Percentiles rank a stretch among this genome's conserved stretches.
Evolutionary conservation across 768 basidiomycete genomes (phyloP).

Genomic region (Calocybe indica): DNA sequence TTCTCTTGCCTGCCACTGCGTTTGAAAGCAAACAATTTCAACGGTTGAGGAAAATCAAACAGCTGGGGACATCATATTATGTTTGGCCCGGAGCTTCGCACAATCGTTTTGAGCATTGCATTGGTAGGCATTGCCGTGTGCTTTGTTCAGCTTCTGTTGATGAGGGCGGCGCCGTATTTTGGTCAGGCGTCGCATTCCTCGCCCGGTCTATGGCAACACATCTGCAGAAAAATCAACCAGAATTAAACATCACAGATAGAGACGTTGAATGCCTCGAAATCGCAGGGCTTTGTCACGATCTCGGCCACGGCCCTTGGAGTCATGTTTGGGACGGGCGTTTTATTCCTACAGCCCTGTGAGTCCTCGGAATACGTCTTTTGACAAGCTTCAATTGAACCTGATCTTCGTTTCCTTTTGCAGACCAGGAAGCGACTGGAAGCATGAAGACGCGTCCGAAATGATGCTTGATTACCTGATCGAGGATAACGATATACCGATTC

Average conservation of each 20-base stretch:
- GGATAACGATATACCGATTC: constrained; percentile 46
- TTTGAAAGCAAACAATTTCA: constrained; percentile 63
- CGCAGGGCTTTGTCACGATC: constrained; percentile 79
- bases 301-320: constrained; percentile 83
- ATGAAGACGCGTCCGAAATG: constrained; percentile 77
- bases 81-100: constrained; percentile 79
- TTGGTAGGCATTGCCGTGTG: constrained; percentile 43
- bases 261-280: constrained; percentile 75
- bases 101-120: constrained; percentile 77
- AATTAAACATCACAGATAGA: constrained; percentile 59
- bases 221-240: constrained; percentile 51
- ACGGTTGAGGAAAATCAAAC: constrained; percentile 69
- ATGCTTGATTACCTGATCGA: constrained; percentile 71
- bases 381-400: not conserved
- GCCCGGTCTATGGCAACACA: constrained; percentile 58
- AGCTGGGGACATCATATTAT: constrained; percentile 70
- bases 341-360: constrained; percentile 62
- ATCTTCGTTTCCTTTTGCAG: constrained; percentile 21
- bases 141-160: constrained; percentile 1
- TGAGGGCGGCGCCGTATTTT: not conserved
- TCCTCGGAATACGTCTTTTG: constrained; percentile 6
- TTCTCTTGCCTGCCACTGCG: constrained; percentile 3
- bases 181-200: constrained; percentile 69
- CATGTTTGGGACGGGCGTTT: constrained; percentile 79
- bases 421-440: constrained; percentile 51